phyloP scores from a whole-genome alignment of 2,329 filamentous ascomycete genomes.

The Fonsecaea erecta region DNA sequence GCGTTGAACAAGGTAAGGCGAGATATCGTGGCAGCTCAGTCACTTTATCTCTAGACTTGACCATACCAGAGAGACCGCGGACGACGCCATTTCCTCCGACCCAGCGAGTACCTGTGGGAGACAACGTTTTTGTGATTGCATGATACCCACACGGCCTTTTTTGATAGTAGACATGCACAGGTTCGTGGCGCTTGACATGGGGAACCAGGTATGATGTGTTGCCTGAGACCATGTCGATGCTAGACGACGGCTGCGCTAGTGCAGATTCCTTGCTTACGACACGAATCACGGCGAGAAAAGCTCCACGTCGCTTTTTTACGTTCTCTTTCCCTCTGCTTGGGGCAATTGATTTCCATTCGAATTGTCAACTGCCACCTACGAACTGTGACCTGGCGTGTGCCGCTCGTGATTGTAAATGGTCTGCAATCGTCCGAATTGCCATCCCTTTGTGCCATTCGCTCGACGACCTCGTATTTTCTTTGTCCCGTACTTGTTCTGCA shows the following conservation, averaged over 20 bases:
- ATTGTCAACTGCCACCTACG: not conserved
- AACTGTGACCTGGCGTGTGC: constrained; percentile 17
- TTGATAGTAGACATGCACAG: constrained; percentile 19
- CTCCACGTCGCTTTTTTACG: constrained; percentile 8
- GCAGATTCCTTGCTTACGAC: constrained; percentile 1
- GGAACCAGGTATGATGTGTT: constrained; percentile 23
- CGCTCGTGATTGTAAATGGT: not conserved
- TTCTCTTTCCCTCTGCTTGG: not conserved
- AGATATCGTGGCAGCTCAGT: constrained; percentile 94
- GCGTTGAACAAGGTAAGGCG: constrained; percentile 57
- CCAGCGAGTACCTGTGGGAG: not conserved
- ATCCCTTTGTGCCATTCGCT: not conserved
- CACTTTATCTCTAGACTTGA: constrained; percentile 69
- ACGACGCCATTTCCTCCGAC: not conserved
- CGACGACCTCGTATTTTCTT: not conserved
- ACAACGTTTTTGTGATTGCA: constrained; percentile 10
- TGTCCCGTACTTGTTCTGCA: not conserved
- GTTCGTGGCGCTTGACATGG: constrained; percentile 9
- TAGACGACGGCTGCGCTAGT: not conserved
- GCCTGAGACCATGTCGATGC: constrained; percentile 9
- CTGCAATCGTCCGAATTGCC: not conserved
- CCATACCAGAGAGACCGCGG: not conserved
- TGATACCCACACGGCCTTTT: constrained; percentile 22
- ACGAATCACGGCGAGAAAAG: constrained; percentile 3
- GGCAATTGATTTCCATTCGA: constrained; percentile 6